Evolutionary conservation across 192 early-diverging fungal genomes (phyloP).

Genomic region (Podila minutissima): DNA sequence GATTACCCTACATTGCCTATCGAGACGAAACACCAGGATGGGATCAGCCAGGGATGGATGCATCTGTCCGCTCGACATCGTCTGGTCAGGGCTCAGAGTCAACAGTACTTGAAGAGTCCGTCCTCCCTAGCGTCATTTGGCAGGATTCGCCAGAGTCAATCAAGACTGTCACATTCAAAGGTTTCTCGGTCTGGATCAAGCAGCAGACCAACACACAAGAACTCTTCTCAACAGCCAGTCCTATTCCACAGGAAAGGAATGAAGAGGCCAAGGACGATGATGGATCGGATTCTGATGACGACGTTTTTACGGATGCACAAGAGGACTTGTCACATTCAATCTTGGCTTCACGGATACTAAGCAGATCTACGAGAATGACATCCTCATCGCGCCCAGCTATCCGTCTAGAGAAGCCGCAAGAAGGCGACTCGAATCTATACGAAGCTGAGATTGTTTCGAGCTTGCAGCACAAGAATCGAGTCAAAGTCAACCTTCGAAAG

Average conservation of each 20-base stretch:
- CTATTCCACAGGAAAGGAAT: neutral
- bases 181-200: constrained; percentile 62
- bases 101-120: constrained; percentile 30
- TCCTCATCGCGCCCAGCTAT: neutral
- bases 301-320: constrained; percentile 46
- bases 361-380: neutral
- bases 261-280: constrained; percentile 1
- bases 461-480: constrained; percentile 54
- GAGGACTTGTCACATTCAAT: constrained; percentile 33
- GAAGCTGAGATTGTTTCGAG: constrained; percentile 60
- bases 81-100: constrained; percentile 14
- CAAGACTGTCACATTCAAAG: constrained; percentile 60
- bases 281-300: constrained; percentile 35
- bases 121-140: constrained; percentile 43
- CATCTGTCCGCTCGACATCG: constrained; percentile 18
- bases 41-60: constrained; percentile 36
- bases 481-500: constrained; percentile 55
- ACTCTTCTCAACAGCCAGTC: neutral
- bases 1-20: constrained; percentile 61
- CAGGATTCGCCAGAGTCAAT: constrained; percentile 55
- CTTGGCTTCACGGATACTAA: constrained; percentile 16
- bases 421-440: constrained; percentile 19
- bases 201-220: constrained; percentile 14
- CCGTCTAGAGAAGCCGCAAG: neutral
- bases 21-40: constrained; percentile 69